A percentile compares a stretch with the other conserved stretches of the same genome.
phyloP scores from a whole-genome alignment of 75 land plant species.

The Pinus tabuliformis region DNA sequence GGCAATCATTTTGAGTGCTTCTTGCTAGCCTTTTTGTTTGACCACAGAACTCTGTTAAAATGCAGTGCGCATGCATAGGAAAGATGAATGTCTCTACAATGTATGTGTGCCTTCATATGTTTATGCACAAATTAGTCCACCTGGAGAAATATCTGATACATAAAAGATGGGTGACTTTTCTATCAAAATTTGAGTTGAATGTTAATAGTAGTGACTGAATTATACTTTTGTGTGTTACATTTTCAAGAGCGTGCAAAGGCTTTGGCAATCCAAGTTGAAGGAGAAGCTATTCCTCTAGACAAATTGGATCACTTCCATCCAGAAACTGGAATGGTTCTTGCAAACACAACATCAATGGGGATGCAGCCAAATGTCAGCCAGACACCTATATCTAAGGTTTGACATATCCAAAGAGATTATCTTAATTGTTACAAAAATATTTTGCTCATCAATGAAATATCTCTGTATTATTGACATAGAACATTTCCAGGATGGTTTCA shows the following conservation, averaged over 20 bases:
- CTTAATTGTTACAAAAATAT: neutral
- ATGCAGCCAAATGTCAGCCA: slow-evolving; percentile 84
- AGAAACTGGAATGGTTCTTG: slow-evolving; percentile 87
- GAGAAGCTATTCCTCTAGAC: slow-evolving; percentile 64
- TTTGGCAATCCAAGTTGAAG: slow-evolving; percentile 73
- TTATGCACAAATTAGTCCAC: neutral
- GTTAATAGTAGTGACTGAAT: neutral
- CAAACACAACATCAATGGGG: slow-evolving; percentile 92
- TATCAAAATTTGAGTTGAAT: neutral
- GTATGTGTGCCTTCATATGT: too few species aligned
- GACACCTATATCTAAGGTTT: slow-evolving; percentile 86
- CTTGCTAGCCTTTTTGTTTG: too few species aligned
- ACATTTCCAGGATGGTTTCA: neutral
- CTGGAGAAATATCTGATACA: neutral
- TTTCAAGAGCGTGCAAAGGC: slow-evolving; percentile 75
- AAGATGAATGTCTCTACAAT: neutral
- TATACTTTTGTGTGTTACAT: neutral
- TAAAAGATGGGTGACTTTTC: neutral
- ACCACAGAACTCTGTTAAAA: neutral
- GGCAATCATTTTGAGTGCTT: too few species aligned
- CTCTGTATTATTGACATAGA: neutral
- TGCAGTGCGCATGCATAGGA: neutral
- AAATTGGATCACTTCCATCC: slow-evolving; percentile 72
- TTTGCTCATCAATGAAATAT: neutral
- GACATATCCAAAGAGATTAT: neutral